Evolutionary conservation across 768 basidiomycete genomes (phyloP), one percentile per base, ranked within the genome.

Genomic region (Rhizopogon rudus): DNA sequence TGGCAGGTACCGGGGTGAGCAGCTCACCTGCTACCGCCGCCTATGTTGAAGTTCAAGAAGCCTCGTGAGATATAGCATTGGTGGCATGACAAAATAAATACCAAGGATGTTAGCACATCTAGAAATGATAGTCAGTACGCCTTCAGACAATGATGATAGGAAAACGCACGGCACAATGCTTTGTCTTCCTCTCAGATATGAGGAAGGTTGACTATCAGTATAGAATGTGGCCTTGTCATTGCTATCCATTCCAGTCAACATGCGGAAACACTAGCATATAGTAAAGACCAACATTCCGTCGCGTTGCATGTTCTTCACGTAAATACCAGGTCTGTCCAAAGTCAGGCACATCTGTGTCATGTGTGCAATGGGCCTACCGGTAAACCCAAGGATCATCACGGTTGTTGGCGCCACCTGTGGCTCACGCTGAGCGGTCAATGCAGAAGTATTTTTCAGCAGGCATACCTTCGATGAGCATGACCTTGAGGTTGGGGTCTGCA

Each of bases 141-240:
- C 39, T 33, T 43, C 28, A 51, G 7, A 53, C 8, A 40, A 53
- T 3, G 25, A 48, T 12, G 8, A 31, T n/a, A 39, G 13, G 17
- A 16, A 35, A 51, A 69, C 83, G 65, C 60, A 86, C 81, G 86
- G 86, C 12, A 88, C 86, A 61, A 87, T 87, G 46, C 79, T 81
- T 58, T 74, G 77, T 60, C 86, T 75, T 40, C 86, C 85, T 45
- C 86, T 81, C 51, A 87, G 68, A 61, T 83, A 64, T 3, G 79
- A 71, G 1, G 84, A 86, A 37, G 73, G 69, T 72, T 75, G 75
- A 20, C 81, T 81, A 65, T 88, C 86, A 20, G 73, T 75, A 69
- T 87, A 87, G 72, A 88, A 88, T 6, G 81, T 87, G 1, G 84
- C 86, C 70, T 87, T 86, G 65, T 87, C 84, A 67, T 87, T 87